phyloP scores from a whole-genome alignment of 2,329 filamentous ascomycete species.

The Sporothrix brasiliensis region DNA sequence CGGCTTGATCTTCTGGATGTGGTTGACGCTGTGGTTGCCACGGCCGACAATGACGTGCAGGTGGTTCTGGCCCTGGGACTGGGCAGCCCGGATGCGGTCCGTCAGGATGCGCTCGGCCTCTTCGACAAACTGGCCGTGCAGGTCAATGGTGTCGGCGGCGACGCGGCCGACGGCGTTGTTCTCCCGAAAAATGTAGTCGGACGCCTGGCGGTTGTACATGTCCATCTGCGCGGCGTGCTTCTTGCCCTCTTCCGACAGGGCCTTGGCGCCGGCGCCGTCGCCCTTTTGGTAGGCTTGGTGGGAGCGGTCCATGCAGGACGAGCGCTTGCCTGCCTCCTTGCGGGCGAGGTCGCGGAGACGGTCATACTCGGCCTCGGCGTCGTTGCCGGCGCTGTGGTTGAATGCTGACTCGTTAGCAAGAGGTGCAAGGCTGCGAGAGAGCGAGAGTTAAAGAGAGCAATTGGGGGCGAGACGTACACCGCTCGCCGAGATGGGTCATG shows the following conservation, averaged over 20 bases:
- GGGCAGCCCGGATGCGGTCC: constrained; percentile 78
- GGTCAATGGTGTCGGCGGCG: constrained; percentile 80
- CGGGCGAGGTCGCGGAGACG: constrained; percentile 82
- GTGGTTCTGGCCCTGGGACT: constrained; percentile 72
- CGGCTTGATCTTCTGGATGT: constrained; percentile 95
- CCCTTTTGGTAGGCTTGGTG: constrained; percentile 80
- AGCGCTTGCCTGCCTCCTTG: constrained; percentile 76
- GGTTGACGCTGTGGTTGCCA: constrained; percentile 80
- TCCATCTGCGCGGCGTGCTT: constrained; percentile 81
- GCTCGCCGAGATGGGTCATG: constrained; percentile 51
- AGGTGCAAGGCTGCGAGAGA: background rate
- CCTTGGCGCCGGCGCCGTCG: constrained; percentile 81
- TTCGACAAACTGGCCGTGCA: constrained; percentile 92
- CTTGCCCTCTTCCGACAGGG: constrained; percentile 84
- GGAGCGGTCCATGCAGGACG: constrained; percentile 72
- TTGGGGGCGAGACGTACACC: constrained; percentile 44
- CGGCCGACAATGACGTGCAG: constrained; percentile 96
- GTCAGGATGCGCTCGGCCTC: constrained; percentile 92
- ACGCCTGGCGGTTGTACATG: constrained; percentile 85
- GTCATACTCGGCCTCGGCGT: constrained; percentile 86
- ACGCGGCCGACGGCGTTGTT: constrained; percentile 83
- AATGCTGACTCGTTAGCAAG: constrained; percentile 60
- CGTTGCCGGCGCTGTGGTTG: constrained; percentile 67
- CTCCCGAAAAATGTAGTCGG: constrained; percentile 91
- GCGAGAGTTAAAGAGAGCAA: background rate